These are phyloP conservation scores for Venturia carpophila DNA, from an alignment of 2,329 filamentous ascomycete genomes.

Conservation along the genomic window DNA sequence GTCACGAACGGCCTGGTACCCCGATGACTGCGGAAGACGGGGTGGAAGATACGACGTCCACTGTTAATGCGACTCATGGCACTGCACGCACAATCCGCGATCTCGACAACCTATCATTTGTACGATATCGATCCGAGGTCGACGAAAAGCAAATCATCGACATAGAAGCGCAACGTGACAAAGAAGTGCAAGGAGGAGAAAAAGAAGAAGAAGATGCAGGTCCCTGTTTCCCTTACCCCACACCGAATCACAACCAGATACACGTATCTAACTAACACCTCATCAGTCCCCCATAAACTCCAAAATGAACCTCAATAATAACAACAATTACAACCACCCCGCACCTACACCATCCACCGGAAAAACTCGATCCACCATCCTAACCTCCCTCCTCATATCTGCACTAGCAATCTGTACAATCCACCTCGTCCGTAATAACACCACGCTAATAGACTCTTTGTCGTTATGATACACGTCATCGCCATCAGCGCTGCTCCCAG, in stretches of 20 bases:
- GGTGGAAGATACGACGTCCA: neutral
- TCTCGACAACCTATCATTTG: neutral
- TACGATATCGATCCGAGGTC: neutral
- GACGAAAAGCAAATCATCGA: neutral
- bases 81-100: neutral
- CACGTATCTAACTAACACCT: neutral
- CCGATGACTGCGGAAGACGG: neutral
- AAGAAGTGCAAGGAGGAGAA: neutral
- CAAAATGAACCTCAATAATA: neutral
- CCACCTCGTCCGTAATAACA: neutral
- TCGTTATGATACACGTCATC: too few relatives aligned
- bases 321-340: too few relatives aligned
- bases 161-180: neutral
- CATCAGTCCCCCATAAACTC: neutral
- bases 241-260: neutral
- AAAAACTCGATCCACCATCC: neutral
- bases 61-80: neutral
- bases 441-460: too few relatives aligned
- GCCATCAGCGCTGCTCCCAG: too few relatives aligned
- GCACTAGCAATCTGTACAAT: neutral
- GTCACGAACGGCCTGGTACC: neutral
- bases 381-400: neutral
- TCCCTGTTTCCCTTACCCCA: neutral
- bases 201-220: neutral
- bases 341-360: neutral